Evolutionary conservation across 306 rosid genomes (phyloP), one percentile per base, ranked within the genome.

Genomic region (Hippophae gyantsensis): DNA sequence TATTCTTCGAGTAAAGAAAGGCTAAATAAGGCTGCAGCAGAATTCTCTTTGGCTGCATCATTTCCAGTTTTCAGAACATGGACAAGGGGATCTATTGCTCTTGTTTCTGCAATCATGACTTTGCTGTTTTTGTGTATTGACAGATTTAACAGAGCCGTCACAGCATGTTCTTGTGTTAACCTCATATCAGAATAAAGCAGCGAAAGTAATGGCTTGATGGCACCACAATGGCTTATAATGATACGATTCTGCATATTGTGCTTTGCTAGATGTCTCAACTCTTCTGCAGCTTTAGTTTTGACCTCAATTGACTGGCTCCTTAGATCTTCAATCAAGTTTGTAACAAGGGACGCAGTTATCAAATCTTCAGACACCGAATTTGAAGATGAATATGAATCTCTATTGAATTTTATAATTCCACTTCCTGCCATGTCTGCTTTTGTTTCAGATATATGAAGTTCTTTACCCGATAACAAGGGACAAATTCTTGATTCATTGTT

Each of bases 1-100:
- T 74, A 81, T 71, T 83, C 88, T 46, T 85, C 96, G 48, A 78
- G 58, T 44, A 81, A 84, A 48, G 98, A 87, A 56, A 92, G 84
- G 78, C 98, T 92, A 82, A 87, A 92, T 52, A 92, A 59, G 62
- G 95, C 60, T 10, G 95, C 98, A 3, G 98, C 98, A 50, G 96
- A 92, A 70, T 92, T 92, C 74, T 92, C 98, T 74, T 78, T 87
- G 54, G 96, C 95, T 32, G 84, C 74, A 26, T 84, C 75, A 66
- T 69, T 87, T 66, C 98, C 98, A 6, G 85, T 85, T 76, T 73
- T 74, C 70, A 92, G 69, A 68, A 81, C 98, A 75, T 87, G 81
- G 71, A 92, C 78, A 40, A 92, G 80, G 48, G 95, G 89, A 56
- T 87, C 96, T 71, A 87, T 76, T 3, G 92, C 89, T 64, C 92